A percentile compares a stretch with the other conserved stretches of the same genome.
These are phyloP conservation scores for Penicillium sp. DNA, from an alignment of 2,329 filamentous ascomycete genomes.

Conservation along the genomic window DNA sequence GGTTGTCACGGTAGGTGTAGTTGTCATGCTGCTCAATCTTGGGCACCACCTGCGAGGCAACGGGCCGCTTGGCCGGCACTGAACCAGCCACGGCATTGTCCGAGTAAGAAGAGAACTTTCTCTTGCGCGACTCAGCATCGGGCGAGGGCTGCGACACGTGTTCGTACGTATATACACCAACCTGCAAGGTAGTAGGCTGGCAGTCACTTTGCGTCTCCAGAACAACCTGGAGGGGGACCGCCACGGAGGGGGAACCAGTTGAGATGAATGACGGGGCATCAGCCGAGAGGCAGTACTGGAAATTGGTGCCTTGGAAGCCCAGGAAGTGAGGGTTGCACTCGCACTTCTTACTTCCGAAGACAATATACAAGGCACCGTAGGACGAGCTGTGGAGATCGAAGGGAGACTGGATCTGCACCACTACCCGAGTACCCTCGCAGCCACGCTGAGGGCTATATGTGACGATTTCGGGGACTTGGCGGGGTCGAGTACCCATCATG, in stretches of 20 bases:
- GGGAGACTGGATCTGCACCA: constrained; percentile 74
- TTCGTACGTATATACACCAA: constrained; percentile 68
- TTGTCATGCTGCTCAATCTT: constrained; percentile 58
- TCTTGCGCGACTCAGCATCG: constrained; percentile 58
- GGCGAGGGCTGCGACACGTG: constrained; percentile 52
- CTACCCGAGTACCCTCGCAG: constrained; percentile 70
- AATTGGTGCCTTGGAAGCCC: constrained; percentile 63
- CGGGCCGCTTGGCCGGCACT: constrained; percentile 53
- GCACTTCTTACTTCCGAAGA: constrained; percentile 80
- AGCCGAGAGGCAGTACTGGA: constrained; percentile 73
- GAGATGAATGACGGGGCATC: constrained; percentile 71
- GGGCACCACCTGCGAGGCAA: constrained; percentile 54
- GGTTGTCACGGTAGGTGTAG: constrained; percentile 60
- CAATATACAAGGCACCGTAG: constrained; percentile 64
- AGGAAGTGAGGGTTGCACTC: constrained; percentile 69
- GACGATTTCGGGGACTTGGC: constrained; percentile 67
- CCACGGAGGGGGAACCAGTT: constrained; percentile 61
- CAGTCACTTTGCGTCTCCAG: constrained; percentile 64
- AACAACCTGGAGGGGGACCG: constrained; percentile 64
- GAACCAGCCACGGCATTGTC: constrained; percentile 54
- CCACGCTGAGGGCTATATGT: constrained; percentile 75
- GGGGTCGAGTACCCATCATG: constrained; percentile 68
- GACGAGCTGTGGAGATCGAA: constrained; percentile 73
- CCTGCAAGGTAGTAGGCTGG: constrained; percentile 58
- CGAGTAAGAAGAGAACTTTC: constrained; percentile 61